Evolutionary conservation across 306 rosid genomes (phyloP).

Genomic region (Malus fusca): DNA sequence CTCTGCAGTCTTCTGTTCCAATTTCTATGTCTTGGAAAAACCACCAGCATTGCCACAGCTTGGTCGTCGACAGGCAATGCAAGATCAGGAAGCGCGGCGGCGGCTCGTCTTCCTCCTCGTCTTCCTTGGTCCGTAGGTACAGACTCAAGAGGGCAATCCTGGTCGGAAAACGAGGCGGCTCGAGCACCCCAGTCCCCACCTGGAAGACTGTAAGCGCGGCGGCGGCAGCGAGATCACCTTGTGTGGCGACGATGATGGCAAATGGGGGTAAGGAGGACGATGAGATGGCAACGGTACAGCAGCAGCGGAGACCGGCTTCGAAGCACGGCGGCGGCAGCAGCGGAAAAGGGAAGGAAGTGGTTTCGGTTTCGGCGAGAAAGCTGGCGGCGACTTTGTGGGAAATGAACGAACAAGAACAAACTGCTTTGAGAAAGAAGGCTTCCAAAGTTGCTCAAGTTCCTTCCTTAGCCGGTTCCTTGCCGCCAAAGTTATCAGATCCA

Average conservation of each 20-base stretch:
- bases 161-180: slow-evolving; percentile 50
- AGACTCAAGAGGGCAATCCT: slow-evolving; percentile 50
- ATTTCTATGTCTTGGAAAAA: slow-evolving; percentile 45
- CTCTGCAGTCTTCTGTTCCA: neutral
- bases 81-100: slow-evolving; percentile 62
- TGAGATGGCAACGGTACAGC: neutral
- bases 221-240: neutral
- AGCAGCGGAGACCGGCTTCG: neutral
- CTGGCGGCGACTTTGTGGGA: slow-evolving; percentile 84
- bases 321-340: slow-evolving; percentile 11
- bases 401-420: slow-evolving; percentile 31
- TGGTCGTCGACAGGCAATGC: slow-evolving; percentile 21
- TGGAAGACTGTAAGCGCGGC: slow-evolving; percentile 40
- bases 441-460: slow-evolving; percentile 12
- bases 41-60: slow-evolving; percentile 1
- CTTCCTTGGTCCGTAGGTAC: slow-evolving; percentile 39
- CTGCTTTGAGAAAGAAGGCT: slow-evolving; percentile 36
- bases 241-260: neutral
- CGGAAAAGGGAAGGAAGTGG: slow-evolving; percentile 33
- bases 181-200: slow-evolving; percentile 58
- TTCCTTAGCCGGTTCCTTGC: slow-evolving; percentile 25
- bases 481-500: slow-evolving; percentile 60
- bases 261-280: neutral
- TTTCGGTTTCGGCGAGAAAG: slow-evolving; percentile 55
- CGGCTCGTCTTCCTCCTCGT: slow-evolving; percentile 47